Conservation (phyloP, 2,329 filamentous ascomycete species). For the Aspergillus melleus region DNA sequence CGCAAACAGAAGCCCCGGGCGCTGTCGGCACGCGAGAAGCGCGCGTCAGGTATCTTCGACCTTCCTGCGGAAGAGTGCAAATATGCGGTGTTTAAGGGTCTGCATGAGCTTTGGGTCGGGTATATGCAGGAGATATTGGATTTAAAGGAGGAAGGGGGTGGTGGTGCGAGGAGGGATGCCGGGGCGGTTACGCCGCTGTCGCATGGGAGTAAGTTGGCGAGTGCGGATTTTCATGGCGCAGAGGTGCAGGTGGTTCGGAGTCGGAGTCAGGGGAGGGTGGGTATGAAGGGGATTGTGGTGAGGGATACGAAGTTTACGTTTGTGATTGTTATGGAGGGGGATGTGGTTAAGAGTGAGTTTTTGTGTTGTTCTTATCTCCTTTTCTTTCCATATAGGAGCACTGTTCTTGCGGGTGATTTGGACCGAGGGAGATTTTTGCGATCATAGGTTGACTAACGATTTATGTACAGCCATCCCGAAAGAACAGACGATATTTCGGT, state of each 20-base stretch:
- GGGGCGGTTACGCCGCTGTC: conserved; percentile 55
- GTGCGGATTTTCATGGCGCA: conserved; percentile 90
- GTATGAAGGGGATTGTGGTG: conserved; percentile 81
- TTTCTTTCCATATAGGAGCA: background rate
- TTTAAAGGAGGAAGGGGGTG: conserved; percentile 38
- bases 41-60: conserved; percentile 70
- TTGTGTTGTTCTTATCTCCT: background rate
- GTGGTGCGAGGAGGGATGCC: conserved; percentile 14
- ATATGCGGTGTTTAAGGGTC: conserved; percentile 73
- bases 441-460: background rate
- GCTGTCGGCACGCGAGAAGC: conserved; percentile 76
- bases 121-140: conserved; percentile 84
- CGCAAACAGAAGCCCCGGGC: conserved; percentile 61
- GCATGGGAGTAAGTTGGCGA: conserved; percentile 64
- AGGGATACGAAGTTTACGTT: conserved; percentile 85
- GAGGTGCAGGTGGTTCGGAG: conserved; percentile 79
- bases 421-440: too few species aligned
- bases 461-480: conserved; percentile 68
- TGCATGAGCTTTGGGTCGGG: conserved; percentile 76
- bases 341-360: conserved; percentile 66
- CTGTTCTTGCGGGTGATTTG: background rate
- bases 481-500: conserved; percentile 80
- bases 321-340: conserved; percentile 72
- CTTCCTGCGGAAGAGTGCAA: conserved; percentile 68
- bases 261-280: conserved; percentile 76